A percentile compares a stretch with the other conserved stretches of the same genome.
Conservation (phyloP, 2,329 filamentous ascomycete species). For the Mycosphaerella arachidis region DNA sequence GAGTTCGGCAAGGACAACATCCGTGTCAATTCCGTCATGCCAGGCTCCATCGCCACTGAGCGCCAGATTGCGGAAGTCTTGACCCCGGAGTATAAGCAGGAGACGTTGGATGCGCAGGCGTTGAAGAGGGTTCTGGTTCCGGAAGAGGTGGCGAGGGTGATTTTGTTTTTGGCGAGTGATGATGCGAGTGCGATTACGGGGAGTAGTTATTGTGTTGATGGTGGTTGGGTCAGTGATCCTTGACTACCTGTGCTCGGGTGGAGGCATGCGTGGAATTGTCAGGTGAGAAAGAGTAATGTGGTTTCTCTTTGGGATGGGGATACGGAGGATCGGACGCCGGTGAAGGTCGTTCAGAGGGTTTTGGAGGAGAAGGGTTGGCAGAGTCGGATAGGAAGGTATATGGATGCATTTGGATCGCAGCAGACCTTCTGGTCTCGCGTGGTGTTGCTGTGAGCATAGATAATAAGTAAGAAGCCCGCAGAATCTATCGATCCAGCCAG, state of each 20-base stretch:
- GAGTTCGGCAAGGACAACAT: slow-evolving; percentile 28
- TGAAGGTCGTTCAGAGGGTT: too few species aligned
- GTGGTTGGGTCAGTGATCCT: slow-evolving; percentile 28
- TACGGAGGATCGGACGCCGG: not conserved
- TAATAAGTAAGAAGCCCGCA: too few species aligned
- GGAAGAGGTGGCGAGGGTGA: slow-evolving; percentile 28
- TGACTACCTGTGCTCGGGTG: slow-evolving; percentile 5
- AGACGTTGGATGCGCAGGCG: slow-evolving; percentile 29
- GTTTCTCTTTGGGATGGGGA: not conserved
- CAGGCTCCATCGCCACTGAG: slow-evolving; percentile 30
- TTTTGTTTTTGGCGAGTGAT: slow-evolving; percentile 31
- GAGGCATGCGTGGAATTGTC: not conserved
- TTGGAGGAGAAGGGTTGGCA: too few species aligned
- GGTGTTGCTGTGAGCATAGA: too few species aligned
- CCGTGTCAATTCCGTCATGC: slow-evolving; percentile 31
- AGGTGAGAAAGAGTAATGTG: not conserved
- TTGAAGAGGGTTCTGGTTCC: slow-evolving; percentile 29
- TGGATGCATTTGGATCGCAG: too few species aligned
- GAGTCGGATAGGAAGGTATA: too few species aligned
- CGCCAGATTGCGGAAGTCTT: slow-evolving; percentile 31
- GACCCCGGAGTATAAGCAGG: slow-evolving; percentile 26
- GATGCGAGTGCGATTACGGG: slow-evolving; percentile 31
- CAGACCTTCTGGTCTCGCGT: too few species aligned
- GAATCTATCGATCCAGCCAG: too few species aligned
- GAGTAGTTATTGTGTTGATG: slow-evolving; percentile 32